Evolutionary conservation across 2,329 filamentous ascomycete species (phyloP), one percentile per base, ranked within the genome.

Genomic region (Aspergillus sp.): DNA sequence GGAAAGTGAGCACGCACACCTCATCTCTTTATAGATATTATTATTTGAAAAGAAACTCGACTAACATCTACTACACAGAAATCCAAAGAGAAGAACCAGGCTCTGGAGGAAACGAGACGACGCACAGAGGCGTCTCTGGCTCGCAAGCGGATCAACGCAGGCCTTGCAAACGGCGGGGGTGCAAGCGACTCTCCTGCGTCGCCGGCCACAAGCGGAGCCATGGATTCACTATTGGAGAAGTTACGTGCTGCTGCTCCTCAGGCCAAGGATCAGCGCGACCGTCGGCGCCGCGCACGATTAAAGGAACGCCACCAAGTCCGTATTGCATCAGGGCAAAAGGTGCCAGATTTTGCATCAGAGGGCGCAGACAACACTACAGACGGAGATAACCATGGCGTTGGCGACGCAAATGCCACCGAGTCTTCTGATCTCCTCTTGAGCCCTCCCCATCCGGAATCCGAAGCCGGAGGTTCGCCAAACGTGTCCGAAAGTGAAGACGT

Each of bases 191-290:
- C 76, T 19, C 88, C 88, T 6, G 82, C 84, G 31, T 90, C 89
- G 3, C 90, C 92, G 25, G 85, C 85, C 34, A 89, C 87, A 59
- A 92, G 92, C 7, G 95, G 94, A 57, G 95, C 93, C 56, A 98
- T 99, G 93, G 95, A 99, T 79, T 92, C 91, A 46, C 82, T 99
- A 25, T 86, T 99, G 53, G 92, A 97, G 86, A 98, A 98, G 79
- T 82, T 99, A 59, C 90, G 95, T 61, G 93, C 93, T 59, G 95
- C 95, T 1, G 94, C 93, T 59, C 94, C 95, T 31, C 92, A 97
- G 79, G 87, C 91, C 30, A 85, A 91, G 75, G 93, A 97, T 76
- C 91, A 96, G 76, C 87, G 94, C 72, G 95, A 98, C 76, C 88
- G 93, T 69, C 88, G 95, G 65, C 87, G 94, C 61, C 87, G 94